Evolutionary conservation across 805 yeast species (phyloP), one percentile per base, ranked within the genome.

Genomic region (Brettanomyces nanus): DNA sequence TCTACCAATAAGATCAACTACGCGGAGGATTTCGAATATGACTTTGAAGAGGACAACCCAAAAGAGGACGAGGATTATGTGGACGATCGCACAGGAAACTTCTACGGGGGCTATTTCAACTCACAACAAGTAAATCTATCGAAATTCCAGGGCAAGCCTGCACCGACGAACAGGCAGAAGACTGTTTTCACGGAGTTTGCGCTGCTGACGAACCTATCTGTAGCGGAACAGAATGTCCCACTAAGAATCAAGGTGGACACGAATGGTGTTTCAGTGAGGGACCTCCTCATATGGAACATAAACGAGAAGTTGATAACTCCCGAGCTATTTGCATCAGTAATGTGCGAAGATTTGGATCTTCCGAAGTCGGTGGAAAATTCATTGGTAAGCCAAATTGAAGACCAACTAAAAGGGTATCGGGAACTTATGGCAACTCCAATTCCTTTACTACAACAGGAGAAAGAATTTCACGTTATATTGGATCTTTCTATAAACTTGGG

Each of bases 331-430:
- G 90, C 96, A 0, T 65, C 73, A 11, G 73, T 85, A 20, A 73
- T 89, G 50, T 80, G 94, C 51, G 73, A 75, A 39, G 98, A 92
- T 48, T 66, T 92, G 45, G 96, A 87, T 42, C 71, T 92, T 28
- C 85, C 94, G 4, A 70, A 63, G 20, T 66, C 73, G 6, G 68
- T 77, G 38, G 85, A 81, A 47, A 60, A 65, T 32, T 77, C 72
- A 44, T 77, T 92, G 27, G 69, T 81, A 0, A 73, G 71, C 17
- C 75, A 89, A 10, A 85, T 92, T 40, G 74, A 71, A 40, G 80
- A 85, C 38, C 97, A 89, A 58, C 66, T 92, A 15, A 86, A 82
- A 44, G 94, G 85, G 40, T 81, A 75, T 51, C 70, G 74, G 21
- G 75, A 73, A 33, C 69, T 77, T 2, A 77, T 84, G 1, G 63